Evolutionary conservation across 2,329 filamentous ascomycete species (phyloP), one percentile per base, ranked within the genome.

Genomic region (Fusarium agapanthi): DNA sequence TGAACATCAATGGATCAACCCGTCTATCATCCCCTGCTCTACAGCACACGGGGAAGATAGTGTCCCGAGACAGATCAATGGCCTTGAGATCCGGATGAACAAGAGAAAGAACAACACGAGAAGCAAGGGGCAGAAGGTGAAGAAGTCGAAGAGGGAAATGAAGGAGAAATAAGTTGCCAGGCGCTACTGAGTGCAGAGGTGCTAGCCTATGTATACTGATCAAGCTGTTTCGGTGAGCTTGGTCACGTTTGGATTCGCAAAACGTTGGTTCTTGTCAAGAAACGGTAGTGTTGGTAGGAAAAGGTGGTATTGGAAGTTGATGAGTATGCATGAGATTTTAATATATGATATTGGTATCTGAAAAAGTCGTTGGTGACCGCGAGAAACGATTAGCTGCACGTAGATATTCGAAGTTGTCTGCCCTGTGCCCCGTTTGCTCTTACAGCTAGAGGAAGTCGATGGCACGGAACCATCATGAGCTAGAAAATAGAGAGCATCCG

Each of bases 51-150:
- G 18, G 2, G 10, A 30, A 3, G 34, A 41, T 6, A 35, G 24
- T 6, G 3, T 30, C 13, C 18, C 56, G 7, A 56, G 15, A n/a
- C 66, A 69, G 30, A 7, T 8, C 9, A 61, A 62, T 30, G 66
- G 63, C 9, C 11, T 45, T n/a, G n/a, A 38, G 4, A 41, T 61
- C 15, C 30, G 15, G 7, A 22, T 22, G 11, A 37, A 18, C 3
- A 22, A 22, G 16, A 34, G 6, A 9, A n/a, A n/a, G 7, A 13
- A 30, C 34, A 35, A 35, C 34, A 35, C 8, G 24, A 12, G 9
- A 28, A 38, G 10, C 28, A 41, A 9, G 8, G 14, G 22, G 9
- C 14, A 38, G 44, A 40, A 13, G 26, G 35, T 12, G 32, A 37
- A 54, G 26, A 40, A 30, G 43, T 7, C 5, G 16, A 26, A 44